These are phyloP conservation scores for Eremothecium coryli DNA, from an alignment of 1,139 yeast genomes.

Conservation along the genomic window DNA sequence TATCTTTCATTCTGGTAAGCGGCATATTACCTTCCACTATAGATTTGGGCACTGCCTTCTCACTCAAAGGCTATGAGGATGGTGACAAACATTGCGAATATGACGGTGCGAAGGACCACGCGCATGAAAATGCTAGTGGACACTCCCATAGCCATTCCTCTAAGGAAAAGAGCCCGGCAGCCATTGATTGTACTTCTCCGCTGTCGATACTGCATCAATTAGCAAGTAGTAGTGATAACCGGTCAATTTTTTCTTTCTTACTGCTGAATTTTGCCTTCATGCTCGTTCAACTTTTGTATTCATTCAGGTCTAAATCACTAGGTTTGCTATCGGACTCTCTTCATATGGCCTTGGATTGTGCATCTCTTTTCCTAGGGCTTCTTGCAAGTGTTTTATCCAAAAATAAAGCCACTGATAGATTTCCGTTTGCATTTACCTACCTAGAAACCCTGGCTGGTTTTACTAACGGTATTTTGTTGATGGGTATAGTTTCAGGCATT, in stretches of 20 bases:
- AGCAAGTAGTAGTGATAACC: slow-evolving; percentile 60
- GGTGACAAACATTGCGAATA: slow-evolving; percentile 14
- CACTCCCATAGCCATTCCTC: slow-evolving; percentile 6
- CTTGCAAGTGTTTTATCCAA: slow-evolving; percentile 67
- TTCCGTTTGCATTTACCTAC: slow-evolving; percentile 78
- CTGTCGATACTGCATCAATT: slow-evolving; percentile 35
- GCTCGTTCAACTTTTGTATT: slow-evolving; percentile 86
- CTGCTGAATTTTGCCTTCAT: slow-evolving; percentile 81
- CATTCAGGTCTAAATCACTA: slow-evolving; percentile 83
- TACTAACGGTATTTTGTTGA: slow-evolving; percentile 78
- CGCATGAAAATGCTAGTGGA: neutral
- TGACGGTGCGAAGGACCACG: too few species aligned
- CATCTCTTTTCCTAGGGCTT: slow-evolving; percentile 80
- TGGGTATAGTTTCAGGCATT: slow-evolving; percentile 86
- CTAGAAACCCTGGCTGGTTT: slow-evolving; percentile 92
- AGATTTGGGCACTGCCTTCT: slow-evolving; percentile 6
- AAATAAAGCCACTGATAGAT: slow-evolving; percentile 54
- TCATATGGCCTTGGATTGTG: slow-evolving; percentile 93
- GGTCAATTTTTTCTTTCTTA: slow-evolving; percentile 81
- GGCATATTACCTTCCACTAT: slow-evolving; percentile 11
- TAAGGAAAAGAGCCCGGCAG: neutral
- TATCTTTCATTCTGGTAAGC: slow-evolving; percentile 14
- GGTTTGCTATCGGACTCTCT: slow-evolving; percentile 88
- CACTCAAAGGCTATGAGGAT: slow-evolving; percentile 11
- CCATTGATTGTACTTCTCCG: slow-evolving; percentile 6